Evolutionary conservation across 176 grass and related monocot genomes (phyloP).

Genomic region (Cenchrus purpureus): DNA sequence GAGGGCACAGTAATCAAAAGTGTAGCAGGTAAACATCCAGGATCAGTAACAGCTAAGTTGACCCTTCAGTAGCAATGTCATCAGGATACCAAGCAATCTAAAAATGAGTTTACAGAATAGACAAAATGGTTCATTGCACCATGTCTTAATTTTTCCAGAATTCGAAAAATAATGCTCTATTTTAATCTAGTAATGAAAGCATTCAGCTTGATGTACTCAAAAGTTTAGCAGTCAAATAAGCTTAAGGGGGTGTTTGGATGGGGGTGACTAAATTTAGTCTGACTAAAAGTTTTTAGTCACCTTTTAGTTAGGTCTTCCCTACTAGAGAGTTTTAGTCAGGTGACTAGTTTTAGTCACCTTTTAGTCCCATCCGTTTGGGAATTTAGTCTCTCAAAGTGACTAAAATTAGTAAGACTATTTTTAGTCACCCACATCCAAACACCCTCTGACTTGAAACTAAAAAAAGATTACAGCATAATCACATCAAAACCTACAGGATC

Average conservation of each 20-base stretch:
- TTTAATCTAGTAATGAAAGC: neutral
- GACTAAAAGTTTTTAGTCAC: no score
- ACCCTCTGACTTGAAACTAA: slow-evolving; percentile 7
- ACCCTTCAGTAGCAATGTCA: neutral
- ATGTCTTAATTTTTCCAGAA: slow-evolving; percentile 2
- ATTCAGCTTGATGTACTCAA: neutral
- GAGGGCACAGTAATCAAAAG: neutral
- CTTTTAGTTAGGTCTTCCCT: no score
- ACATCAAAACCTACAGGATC: slow-evolving; percentile 13
- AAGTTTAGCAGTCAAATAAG: slow-evolving; percentile 20
- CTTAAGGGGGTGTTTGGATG: neutral
- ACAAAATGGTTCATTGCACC: neutral
- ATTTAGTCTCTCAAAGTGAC: no score
- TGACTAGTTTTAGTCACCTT: no score
- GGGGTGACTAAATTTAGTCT: no score
- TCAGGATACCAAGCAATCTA: slow-evolving; percentile 9
- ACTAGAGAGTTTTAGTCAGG: no score
- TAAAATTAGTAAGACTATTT: no score
- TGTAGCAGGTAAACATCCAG: slow-evolving; percentile 28
- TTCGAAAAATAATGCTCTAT: neutral
- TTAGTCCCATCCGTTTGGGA: no score
- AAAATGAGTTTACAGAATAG: neutral
- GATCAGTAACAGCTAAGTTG: neutral
- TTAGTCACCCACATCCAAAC: no score
- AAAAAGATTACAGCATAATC: slow-evolving; percentile 6